Percentiles rank a stretch among this genome's conserved stretches.
Evolutionary conservation across 1,284 basidiomycete genomes (phyloP).

Genomic region (Puccinia brachypodii): DNA sequence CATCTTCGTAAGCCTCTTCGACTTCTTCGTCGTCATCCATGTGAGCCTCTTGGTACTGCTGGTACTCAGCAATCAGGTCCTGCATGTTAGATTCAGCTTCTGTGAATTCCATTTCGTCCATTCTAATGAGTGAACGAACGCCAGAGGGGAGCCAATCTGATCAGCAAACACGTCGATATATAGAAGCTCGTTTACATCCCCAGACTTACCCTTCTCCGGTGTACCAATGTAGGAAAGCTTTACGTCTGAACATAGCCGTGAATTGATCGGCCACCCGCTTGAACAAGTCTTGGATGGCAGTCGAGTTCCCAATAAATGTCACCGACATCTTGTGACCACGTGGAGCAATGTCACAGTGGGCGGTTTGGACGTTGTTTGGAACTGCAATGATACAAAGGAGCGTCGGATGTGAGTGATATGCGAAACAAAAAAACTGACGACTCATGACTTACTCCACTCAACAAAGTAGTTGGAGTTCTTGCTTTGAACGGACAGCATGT

Average conservation of each 20-base stretch:
- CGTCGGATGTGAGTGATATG: constrained; percentile 62
- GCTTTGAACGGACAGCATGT: constrained; percentile 77
- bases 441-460: constrained; percentile 60
- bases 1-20: constrained; percentile 48
- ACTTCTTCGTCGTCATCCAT: constrained; percentile 50
- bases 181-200: neutral
- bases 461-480: constrained; percentile 98
- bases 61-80: constrained; percentile 65
- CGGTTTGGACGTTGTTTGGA: constrained; percentile 71
- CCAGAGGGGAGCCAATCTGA: constrained; percentile 1
- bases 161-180: constrained; percentile 51
- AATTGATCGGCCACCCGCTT: constrained; percentile 71
- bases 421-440: constrained; percentile 51
- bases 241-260: constrained; percentile 74
- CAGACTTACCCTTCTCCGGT: constrained; percentile 76
- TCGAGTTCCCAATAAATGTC: constrained; percentile 76
- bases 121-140: constrained; percentile 38
- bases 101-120: constrained; percentile 82
- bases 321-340: constrained; percentile 62
- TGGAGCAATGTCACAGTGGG: constrained; percentile 49
- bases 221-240: constrained; percentile 88
- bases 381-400: constrained; percentile 77
- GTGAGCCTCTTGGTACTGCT: constrained; percentile 52
- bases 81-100: constrained; percentile 75
- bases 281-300: constrained; percentile 86